Evolutionary conservation across 2,329 filamentous ascomycete genomes (phyloP).

Genomic region (Arthrobotrys entomopaga): DNA sequence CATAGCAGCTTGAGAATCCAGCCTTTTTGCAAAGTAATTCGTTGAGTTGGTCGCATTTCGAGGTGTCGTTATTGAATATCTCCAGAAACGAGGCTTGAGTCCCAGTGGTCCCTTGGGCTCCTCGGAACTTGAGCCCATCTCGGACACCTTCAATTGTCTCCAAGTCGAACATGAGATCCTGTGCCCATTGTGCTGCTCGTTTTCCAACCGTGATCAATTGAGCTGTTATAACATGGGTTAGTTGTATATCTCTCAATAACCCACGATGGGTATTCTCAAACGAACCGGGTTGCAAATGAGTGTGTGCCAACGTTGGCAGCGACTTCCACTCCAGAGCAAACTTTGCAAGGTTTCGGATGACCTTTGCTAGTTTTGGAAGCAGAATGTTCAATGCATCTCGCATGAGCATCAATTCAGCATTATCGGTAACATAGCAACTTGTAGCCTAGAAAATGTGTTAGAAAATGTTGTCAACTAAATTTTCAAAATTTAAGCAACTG

Average conservation of each 20-base stretch:
- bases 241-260: conserved; percentile 55
- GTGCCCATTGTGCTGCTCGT: conserved; percentile 77
- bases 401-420: conserved; percentile 80
- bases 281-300: conserved; percentile 71
- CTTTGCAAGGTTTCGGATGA: conserved; percentile 76
- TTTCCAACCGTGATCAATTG: conserved; percentile 75
- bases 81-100: conserved; percentile 82
- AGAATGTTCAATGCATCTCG: conserved; percentile 79
- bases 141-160: conserved; percentile 76
- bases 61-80: conserved; percentile 65
- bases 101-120: conserved; percentile 77
- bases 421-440: conserved; percentile 74
- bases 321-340: conserved; percentile 80
- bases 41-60: conserved; percentile 71
- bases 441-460: conserved; percentile 57
- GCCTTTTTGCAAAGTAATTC: conserved; percentile 73
- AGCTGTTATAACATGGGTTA: conserved; percentile 59
- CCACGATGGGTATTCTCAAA: neutral
- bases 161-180: conserved; percentile 80
- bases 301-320: conserved; percentile 78
- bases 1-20: conserved; percentile 71
- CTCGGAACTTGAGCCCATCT: conserved; percentile 77
- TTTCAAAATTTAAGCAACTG: neutral
- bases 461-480: neutral
- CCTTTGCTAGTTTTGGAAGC: conserved; percentile 79